Conservation (phyloP, 2,329 filamentous ascomycete species). For the Aspergillus flavus region DNA sequence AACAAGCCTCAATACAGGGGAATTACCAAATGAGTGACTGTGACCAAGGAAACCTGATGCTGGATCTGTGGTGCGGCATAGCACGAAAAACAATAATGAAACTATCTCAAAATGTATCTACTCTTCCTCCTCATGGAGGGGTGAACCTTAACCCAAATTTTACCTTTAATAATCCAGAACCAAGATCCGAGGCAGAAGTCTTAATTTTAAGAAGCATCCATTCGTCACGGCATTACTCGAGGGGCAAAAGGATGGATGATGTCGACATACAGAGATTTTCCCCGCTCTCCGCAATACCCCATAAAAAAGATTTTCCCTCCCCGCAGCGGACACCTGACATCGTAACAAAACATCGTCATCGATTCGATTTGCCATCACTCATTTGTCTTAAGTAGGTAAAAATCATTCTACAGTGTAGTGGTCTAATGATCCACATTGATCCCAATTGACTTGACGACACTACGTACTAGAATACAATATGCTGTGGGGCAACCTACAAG, state of each 20-base stretch:
- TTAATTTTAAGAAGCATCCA: not conserved
- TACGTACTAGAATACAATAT: not conserved
- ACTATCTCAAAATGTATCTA: not conserved
- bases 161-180: not conserved
- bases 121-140: not conserved
- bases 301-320: not conserved
- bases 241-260: not conserved
- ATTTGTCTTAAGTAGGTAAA: not conserved
- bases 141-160: not conserved
- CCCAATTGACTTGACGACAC: not conserved
- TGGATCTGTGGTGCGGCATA: not conserved
- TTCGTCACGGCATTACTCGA: not conserved
- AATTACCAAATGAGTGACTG: too few species aligned
- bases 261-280: not conserved
- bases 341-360: not conserved
- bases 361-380: not conserved
- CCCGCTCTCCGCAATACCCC: not conserved
- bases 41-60: not conserved
- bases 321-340: not conserved
- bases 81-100: not conserved
- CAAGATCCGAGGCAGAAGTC: not conserved
- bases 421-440: not conserved
- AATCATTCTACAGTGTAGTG: not conserved
- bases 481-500: not conserved
- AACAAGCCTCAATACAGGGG: too few species aligned